Evolutionary conservation across 2,329 filamentous ascomycete genomes (phyloP).

Genomic region (Fusarium tjaetaba): DNA sequence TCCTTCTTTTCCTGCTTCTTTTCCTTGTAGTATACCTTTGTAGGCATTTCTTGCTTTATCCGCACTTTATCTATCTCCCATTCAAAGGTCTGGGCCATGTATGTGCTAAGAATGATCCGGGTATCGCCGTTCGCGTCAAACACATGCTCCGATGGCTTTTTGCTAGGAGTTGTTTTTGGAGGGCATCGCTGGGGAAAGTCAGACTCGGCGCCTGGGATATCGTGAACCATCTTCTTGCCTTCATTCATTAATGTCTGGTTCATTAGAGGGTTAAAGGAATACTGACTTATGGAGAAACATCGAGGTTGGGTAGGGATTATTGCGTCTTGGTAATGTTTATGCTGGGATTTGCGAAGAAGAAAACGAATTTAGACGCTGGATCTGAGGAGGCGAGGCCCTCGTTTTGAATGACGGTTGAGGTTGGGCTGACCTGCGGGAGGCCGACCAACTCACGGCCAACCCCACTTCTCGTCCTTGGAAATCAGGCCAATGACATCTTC

Average conservation of each 20-base stretch:
- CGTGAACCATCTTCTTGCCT: not conserved
- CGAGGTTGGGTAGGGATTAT: fast-evolving
- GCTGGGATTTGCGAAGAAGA: fast-evolving
- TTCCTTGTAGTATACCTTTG: fast-evolving
- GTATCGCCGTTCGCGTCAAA: not conserved
- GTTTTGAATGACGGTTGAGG: not conserved
- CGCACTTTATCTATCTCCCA: not conserved
- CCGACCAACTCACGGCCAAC: not conserved
- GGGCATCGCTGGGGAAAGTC: fast-evolving
- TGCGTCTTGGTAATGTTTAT: fast-evolving
- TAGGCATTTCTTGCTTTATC: fast-evolving
- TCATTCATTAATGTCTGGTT: fast-evolving
- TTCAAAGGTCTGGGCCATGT: fast-evolving
- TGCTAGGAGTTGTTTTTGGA: not conserved
- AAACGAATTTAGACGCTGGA: fast-evolving
- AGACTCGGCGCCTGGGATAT: not conserved
- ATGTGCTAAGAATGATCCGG: not conserved
- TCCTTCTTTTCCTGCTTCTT: not conserved
- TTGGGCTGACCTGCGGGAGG: not conserved
- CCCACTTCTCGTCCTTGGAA: not conserved
- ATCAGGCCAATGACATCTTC: fast-evolving
- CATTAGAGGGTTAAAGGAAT: fast-evolving
- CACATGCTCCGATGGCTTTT: not conserved
- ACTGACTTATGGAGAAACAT: fast-evolving
- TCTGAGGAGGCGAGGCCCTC: not conserved